Conservation (phyloP, 805 yeast genomes). For the Saccharomycopsis sp. region DNA sequence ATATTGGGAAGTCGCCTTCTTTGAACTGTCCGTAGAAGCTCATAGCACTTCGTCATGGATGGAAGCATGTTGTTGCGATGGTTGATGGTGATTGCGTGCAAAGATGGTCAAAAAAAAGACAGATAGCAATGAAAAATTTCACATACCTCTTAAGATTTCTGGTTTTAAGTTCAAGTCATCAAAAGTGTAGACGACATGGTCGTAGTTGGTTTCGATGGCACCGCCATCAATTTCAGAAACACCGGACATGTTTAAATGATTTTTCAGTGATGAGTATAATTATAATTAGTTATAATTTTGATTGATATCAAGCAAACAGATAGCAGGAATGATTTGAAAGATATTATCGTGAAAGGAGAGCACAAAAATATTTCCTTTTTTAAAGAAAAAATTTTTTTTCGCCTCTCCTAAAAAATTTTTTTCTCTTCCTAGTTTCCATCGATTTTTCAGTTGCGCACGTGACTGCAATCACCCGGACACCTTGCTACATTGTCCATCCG, state of each 20-base stretch:
- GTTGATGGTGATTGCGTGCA: too few species aligned
- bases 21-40: too few species aligned
- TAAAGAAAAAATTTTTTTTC: not conserved
- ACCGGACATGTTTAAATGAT: constrained; percentile 42
- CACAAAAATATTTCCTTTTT: not conserved
- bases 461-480: not conserved
- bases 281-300: not conserved
- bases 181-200: constrained; percentile 72
- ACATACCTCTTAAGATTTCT: constrained; percentile 55
- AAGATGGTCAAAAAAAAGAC: not conserved
- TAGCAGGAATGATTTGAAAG: not conserved
- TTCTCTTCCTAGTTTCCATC: too few species aligned
- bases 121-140: constrained; percentile 9
- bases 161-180: constrained; percentile 73
- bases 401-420: not conserved
- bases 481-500: too few species aligned
- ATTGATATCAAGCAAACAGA: not conserved
- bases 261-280: not conserved
- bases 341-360: not conserved
- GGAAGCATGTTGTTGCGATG: too few species aligned
- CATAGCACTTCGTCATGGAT: too few species aligned
- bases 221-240: constrained; percentile 74
- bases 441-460: not conserved
- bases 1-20: too few species aligned
- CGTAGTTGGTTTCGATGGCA: constrained; percentile 91